Conservation (phyloP, 2,329 filamentous ascomycete species). For the Stagonosporopsis vannaccii region DNA sequence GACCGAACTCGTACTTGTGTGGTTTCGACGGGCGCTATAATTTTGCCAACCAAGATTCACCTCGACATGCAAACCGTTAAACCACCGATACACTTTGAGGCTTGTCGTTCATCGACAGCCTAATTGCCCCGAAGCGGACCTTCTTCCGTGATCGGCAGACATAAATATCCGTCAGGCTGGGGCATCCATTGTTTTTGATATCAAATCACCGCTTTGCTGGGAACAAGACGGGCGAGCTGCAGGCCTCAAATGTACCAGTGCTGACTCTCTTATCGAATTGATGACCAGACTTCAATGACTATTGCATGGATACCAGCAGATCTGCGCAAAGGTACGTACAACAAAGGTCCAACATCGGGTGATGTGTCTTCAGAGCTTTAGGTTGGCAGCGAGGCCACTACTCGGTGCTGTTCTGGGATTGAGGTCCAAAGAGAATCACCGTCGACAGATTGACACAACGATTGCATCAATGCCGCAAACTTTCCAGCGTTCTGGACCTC, state of each 20-base stretch:
- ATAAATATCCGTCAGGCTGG: conserved; percentile 14
- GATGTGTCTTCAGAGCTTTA: neutral
- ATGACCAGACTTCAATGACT: neutral
- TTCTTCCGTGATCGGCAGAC: conserved; percentile 17
- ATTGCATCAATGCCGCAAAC: conserved; percentile 1
- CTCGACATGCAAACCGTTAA: conserved; percentile 16
- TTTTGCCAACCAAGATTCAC: conserved; percentile 11
- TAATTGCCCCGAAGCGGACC: conserved; percentile 8
- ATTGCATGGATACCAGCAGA: neutral
- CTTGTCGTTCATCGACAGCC: conserved; percentile 5
- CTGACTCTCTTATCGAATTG: neutral
- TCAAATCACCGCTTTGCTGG: conserved; percentile 2
- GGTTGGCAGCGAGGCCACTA: neutral
- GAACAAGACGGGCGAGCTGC: neutral
- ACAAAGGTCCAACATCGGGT: neutral
- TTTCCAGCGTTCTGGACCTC: conserved; percentile 9
- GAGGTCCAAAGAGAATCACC: conserved; percentile 5
- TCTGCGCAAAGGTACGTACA: conserved; percentile 1
- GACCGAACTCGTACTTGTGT: conserved; percentile 4
- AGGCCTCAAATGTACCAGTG: neutral
- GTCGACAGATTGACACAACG: conserved; percentile 14
- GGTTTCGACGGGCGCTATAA: conserved; percentile 9
- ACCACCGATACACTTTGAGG: conserved; percentile 20
- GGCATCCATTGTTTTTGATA: conserved; percentile 1
- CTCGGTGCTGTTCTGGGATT: conserved; percentile 5